phyloP scores from a whole-genome alignment of 176 grass and related monocot species.

The Lolium multiflorum region DNA sequence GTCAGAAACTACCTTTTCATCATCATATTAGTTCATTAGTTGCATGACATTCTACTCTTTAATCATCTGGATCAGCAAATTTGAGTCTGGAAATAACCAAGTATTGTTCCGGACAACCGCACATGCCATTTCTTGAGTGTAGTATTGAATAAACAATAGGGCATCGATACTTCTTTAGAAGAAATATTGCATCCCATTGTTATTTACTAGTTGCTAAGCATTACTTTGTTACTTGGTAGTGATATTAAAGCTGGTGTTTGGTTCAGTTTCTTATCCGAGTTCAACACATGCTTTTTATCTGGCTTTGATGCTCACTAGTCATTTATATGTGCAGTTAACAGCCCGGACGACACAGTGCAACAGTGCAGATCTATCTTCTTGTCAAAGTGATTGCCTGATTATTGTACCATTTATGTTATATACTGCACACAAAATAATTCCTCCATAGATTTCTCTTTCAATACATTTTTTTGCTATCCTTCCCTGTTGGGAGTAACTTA shows the following conservation, averaged over 20 bases:
- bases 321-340: constrained; percentile 69
- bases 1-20: constrained; percentile 6
- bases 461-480: constrained; percentile 6
- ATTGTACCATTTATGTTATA: too few relatives aligned
- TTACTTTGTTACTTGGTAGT: not conserved
- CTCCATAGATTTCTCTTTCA: not conserved
- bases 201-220: not conserved
- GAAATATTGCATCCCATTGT: not conserved
- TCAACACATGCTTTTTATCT: not conserved
- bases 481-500: not conserved
- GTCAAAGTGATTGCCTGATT: constrained; percentile 49
- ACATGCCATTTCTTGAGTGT: not conserved
- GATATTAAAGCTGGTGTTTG: not conserved
- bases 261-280: too few relatives aligned
- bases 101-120: not conserved
- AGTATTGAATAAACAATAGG: not conserved
- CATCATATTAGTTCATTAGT: not conserved
- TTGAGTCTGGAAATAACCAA: not conserved
- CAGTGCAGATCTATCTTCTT: constrained; percentile 88
- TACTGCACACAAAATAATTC: constrained; percentile 2
- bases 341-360: constrained; percentile 75
- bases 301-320: constrained; percentile 7
- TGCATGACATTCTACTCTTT: not conserved
- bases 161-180: not conserved
- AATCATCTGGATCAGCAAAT: not conserved